A percentile compares a stretch with the other conserved stretches of the same genome.
Evolutionary conservation across 352 stramenopile genomes (phyloP).

Genomic region (Poterioochromonas sp.): DNA sequence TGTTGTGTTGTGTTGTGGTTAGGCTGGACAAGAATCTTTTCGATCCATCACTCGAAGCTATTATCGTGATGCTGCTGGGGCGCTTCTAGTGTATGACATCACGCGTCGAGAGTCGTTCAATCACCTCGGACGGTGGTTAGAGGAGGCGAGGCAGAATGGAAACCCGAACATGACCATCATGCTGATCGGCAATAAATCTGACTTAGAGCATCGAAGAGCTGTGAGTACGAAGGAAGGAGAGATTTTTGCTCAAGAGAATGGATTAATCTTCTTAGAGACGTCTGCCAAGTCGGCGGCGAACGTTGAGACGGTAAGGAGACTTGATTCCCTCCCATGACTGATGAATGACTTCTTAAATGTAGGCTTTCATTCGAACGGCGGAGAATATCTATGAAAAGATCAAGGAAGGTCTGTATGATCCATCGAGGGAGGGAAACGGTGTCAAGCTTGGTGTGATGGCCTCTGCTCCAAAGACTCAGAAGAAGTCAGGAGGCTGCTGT

Average conservation of each 20-base stretch:
- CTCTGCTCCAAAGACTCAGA: not conserved
- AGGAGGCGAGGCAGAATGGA: constrained; percentile 94
- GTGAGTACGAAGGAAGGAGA: constrained; percentile 94
- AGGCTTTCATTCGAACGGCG: constrained; percentile 85
- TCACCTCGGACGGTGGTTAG: constrained; percentile 93
- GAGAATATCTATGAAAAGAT: constrained; percentile 93
- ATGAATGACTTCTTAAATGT: constrained; percentile 35
- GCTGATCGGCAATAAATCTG: constrained; percentile 94
- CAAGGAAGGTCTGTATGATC: constrained; percentile 80
- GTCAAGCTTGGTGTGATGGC: constrained; percentile 29
- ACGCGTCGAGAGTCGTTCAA: constrained; percentile 97
- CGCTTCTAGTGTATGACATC: constrained; percentile 97
- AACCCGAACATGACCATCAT: constrained; percentile 99
- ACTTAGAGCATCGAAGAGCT: constrained; percentile 77
- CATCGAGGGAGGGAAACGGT: constrained; percentile 39
- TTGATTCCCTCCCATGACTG: not conserved
- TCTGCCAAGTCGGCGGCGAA: constrained; percentile 97
- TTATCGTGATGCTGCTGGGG: constrained; percentile 92
- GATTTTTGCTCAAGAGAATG: constrained; percentile 95
- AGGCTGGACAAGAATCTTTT: constrained; percentile 97
- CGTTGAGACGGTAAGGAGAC: constrained; percentile 89
- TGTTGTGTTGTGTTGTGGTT: constrained; percentile 55
- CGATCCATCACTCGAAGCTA: constrained; percentile 98
- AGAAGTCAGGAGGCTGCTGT: constrained; percentile 18
- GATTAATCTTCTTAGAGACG: constrained; percentile 99